Evolutionary conservation across 2,329 filamentous ascomycete genomes (phyloP), one percentile per base, ranked within the genome.

Genomic region (Macroventuria anomochaeta): DNA sequence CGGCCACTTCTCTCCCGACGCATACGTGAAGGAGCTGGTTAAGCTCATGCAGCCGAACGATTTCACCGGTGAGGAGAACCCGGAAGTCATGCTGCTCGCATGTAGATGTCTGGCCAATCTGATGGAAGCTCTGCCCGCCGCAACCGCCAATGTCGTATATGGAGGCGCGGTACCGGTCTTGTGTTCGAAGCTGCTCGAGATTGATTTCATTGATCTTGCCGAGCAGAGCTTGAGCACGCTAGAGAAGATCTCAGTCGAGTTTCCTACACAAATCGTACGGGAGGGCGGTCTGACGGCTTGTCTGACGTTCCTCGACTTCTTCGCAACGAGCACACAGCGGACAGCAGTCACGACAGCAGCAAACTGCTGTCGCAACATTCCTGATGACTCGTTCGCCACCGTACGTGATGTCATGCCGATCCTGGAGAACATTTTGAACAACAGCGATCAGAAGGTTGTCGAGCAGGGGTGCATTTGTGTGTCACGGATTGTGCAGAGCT

Each of bases 401-500:
- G 90, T 99, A 41, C 86, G 88, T 69, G 93, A 97, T 75, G 95
- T 97, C 34, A 99, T 99, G 95, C 93, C 93, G 6, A 97, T 91
- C 21, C 82, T 99, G 26, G 85, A 96, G 53, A 91, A 92, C 68
- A 95, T 97, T 12, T 81, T 99, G 32, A 86, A 85, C 50, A 97
- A 93, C 78, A 97, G 85, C 75, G 95, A 99, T 70, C 95, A 97
- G 69, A 90, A 93, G 61, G 96, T 99, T 13, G 93, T 99, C 17
- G 95, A 99, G 74, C 93, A 99, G 74, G 95, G 91, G 10, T 97
- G 93, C 20, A 83, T 97, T 7, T 99, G 95, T 75, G 93, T 99
- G 15, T 96, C 93, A 4, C 86, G 95, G 36, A 95, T 99, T 55
- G 91, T 97, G 25, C 93, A 99, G 78, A 97, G 95, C 78, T 99